Evolutionary conservation across 2,329 filamentous ascomycete genomes (phyloP), one percentile per base, ranked within the genome.

Genomic region (Ceratocystis colombiana): DNA sequence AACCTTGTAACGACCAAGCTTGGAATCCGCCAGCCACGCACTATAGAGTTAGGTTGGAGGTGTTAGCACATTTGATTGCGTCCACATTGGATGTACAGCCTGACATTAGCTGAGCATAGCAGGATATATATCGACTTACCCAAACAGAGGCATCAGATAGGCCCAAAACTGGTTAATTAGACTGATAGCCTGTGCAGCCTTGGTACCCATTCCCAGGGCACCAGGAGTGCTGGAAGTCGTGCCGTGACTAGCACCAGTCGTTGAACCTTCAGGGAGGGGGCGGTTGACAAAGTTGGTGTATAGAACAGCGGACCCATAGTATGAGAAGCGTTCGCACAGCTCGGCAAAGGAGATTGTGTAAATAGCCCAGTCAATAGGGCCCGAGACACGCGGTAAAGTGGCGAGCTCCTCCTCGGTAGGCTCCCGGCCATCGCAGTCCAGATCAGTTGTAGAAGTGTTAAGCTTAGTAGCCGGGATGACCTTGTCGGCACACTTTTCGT

Each of bases 271-370:
- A 1, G 84, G 84, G 33, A 86, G 75, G 41, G 77, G 76, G 64
- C 80, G 77, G 70, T 83, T 81, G 71, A 87, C 80, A 71, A 84
- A 87, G 75, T 87, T 87, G 73, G 83, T 84, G 82, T 86, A 88
- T 37, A 89, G 78, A 41, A 86, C 80, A 55, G 83, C 81, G 3
- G 85, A 86, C 65, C 88, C 88, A 72, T 90, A 90, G 81, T 89
- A 91, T 15, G 85, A 87, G 76, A 89, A 89, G 62, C 88, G 85
- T 76, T 91, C 88, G 76, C 85, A 88, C 66, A 89, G 77, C 75
- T 91, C 88, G 68, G 88, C 83, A 69, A 89, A 84, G 61, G 86
- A 87, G 68, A 91, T 83, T 30, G 84, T 85, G 76, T 84, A 90
- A 67, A 86, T 82, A 65, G 80, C 77, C 80, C 81, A 85, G 62